A percentile compares a stretch with the other conserved stretches of the same genome.
Conservation (phyloP, 2,329 filamentous ascomycete species). For the Xylariaceae sp. region DNA sequence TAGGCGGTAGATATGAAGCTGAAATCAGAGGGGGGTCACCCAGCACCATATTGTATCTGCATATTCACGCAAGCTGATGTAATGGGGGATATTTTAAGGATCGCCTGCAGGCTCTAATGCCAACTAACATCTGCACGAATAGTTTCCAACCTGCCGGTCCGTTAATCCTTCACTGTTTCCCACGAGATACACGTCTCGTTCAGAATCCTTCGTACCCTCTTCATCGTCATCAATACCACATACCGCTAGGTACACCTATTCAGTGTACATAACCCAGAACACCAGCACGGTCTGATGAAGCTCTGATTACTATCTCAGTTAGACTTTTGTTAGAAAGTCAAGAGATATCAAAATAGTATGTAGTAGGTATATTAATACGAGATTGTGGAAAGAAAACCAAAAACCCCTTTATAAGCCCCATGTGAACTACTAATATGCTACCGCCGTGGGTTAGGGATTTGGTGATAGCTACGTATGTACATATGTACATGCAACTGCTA, state of each 20-base stretch:
- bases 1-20: no score
- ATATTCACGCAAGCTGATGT: conserved; percentile 25
- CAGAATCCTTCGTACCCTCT: not conserved
- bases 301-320: not conserved
- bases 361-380: no score
- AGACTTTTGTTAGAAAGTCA: no score
- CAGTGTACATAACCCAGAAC: not conserved
- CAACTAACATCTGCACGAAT: not conserved
- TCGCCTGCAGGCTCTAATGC: conserved; percentile 16
- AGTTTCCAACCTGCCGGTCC: conserved; percentile 8
- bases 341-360: not conserved
- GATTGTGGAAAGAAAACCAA: no score
- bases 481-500: no score
- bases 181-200: conserved; percentile 4
- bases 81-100: conserved; percentile 23
- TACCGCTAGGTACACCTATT: not conserved
- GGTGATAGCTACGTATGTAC: conserved; percentile 1
- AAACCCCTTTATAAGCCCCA: no score
- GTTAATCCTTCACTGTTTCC: not conserved
- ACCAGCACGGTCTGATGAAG: not conserved
- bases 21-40: not conserved
- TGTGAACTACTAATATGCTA: not conserved
- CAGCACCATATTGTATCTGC: conserved; percentile 6
- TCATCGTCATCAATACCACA: not conserved
- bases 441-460: conserved; percentile 5